Base-by-base conservation (phyloP, 176 grass and related monocot species). In the Metroxylon sagu region DNA sequence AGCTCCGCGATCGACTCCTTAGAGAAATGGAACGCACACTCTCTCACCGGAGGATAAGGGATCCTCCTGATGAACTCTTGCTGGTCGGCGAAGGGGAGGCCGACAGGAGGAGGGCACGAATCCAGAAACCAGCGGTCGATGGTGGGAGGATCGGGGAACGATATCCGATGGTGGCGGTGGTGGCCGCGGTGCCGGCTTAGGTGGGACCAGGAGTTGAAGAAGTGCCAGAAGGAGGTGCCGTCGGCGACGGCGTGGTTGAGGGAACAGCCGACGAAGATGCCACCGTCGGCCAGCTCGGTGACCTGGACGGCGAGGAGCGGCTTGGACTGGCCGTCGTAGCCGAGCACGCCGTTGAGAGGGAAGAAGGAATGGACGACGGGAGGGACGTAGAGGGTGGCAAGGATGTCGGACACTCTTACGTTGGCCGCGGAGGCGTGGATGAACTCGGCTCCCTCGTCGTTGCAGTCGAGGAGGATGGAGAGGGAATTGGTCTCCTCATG, bases 221-320 rank as follows among this genome's bases (percentile, higher is more conserved):
- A 92, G 66, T 89, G 73, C 93, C 93, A 98, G 29, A 98, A 92
- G 29, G 93, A 98, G 57, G 88, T 98, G 6, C 88, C 87, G 67
- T 98, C 93, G 23, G 91, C 81, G 59, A 97, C 66, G 53, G 87
- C 83, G 77, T 97, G 92, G 82, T 74, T 91, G 59, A 85, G 79
- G 48, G 72, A 72, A 56, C 82, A 72, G 72, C 84, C 93, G 52
- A 98, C 73, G 67, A 98, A 98, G 59, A 98, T 59, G 65, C 73
- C 69, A 57, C 84, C 84, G 55, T 98, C 88, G 0, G 79, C 73
- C 15, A 98, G 78, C 62, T 83, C 81, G 19, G 88, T 98, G 55
- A 98, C 74, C 84, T 98, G 88, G 70, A 92, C 88, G 43, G 87
- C 83, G 14, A 88, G 71, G 54, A 98, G 74, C 28, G 93, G 88